Percentiles rank a stretch among this genome's conserved stretches.
Conservation (phyloP, 305 asterid species). For the Fraxinus ornus region DNA sequence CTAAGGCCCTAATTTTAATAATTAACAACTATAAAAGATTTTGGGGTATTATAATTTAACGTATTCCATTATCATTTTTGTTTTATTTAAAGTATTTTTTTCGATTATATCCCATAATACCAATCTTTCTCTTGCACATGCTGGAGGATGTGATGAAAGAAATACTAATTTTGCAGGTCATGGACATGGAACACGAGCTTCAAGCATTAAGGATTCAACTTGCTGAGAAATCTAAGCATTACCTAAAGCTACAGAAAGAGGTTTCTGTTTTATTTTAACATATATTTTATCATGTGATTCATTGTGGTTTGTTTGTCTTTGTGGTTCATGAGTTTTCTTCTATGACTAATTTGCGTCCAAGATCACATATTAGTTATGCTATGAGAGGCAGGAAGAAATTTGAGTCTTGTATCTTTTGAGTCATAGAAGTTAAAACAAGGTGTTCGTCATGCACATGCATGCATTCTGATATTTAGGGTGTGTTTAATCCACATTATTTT, state of each 20-base stretch:
- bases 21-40: too few species aligned
- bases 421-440: neutral
- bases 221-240: slow-evolving; percentile 72
- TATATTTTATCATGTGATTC: neutral
- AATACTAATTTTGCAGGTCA: slow-evolving; percentile 51
- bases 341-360: neutral
- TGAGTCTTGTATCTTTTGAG: slow-evolving; percentile 4
- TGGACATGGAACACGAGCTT: slow-evolving; percentile 99
- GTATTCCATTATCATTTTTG: neutral
- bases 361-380: neutral
- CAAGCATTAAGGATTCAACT: slow-evolving; percentile 85
- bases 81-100: neutral
- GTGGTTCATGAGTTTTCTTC: neutral
- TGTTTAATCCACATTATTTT: too few species aligned
- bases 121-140: neutral
- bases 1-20: too few species aligned
- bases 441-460: neutral
- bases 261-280: slow-evolving; percentile 31
- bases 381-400: neutral
- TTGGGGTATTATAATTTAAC: neutral
- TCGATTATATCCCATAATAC: neutral
- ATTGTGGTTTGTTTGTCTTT: slow-evolving; percentile 3
- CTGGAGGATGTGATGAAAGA: neutral
- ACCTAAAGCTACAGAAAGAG: slow-evolving; percentile 84
- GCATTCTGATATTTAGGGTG: neutral